These are phyloP conservation scores for Pterocarpus santalinus DNA, from an alignment of 306 rosid genomes.

Conservation along the genomic window DNA sequence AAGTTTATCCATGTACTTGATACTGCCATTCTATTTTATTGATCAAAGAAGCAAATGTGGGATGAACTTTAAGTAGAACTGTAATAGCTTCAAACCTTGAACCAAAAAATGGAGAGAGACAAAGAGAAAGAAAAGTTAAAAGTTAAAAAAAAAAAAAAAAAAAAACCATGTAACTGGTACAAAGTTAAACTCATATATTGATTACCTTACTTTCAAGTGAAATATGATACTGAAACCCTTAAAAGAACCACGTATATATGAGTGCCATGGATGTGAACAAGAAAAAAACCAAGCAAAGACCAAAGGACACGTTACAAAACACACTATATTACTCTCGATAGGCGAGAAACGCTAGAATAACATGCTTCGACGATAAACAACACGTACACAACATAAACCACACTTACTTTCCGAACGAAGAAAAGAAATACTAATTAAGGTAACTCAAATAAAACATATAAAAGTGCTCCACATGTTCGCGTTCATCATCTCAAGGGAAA, in stretches of 20 bases:
- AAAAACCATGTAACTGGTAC: neutral
- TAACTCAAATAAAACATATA: neutral
- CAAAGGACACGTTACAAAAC: neutral
- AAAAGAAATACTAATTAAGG: neutral
- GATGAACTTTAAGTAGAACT: neutral
- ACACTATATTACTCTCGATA: neutral
- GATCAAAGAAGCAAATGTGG: neutral
- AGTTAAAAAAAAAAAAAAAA: too few species aligned
- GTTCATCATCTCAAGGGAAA: constrained; percentile 54
- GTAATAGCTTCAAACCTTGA: neutral
- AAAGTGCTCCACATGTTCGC: neutral
- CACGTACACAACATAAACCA: neutral
- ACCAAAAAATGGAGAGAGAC: neutral
- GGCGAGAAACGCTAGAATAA: constrained; percentile 8
- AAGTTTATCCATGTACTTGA: too few species aligned
- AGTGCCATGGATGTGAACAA: neutral
- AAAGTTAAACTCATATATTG: constrained; percentile 15
- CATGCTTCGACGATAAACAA: neutral
- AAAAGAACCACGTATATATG: constrained; percentile 18
- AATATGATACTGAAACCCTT: neutral
- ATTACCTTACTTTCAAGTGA: constrained; percentile 17
- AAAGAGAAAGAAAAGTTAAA: too few species aligned
- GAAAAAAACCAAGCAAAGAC: constrained; percentile 30
- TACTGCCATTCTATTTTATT: too few species aligned
- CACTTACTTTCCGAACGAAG: constrained; percentile 15